Evolutionary conservation across 257 asterid genomes (phyloP).

Genomic region (Euphrasia confusa): DNA sequence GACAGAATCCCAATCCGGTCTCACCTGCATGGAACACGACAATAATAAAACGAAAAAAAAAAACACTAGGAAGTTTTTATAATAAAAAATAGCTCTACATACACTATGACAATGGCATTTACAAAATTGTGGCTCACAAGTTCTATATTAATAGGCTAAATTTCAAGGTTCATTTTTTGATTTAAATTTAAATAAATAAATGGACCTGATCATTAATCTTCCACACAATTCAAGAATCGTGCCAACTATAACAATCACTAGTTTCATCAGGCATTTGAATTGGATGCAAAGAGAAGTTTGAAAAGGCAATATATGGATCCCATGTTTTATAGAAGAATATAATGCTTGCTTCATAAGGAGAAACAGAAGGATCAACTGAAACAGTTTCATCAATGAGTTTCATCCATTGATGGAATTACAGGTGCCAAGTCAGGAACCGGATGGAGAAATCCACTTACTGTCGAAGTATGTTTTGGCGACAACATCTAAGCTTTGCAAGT

Average conservation of each 20-base stretch:
- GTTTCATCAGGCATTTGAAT: constrained; percentile 45
- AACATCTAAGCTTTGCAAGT: no score
- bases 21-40: constrained; percentile 46
- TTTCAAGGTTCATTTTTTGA: no score
- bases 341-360: constrained; percentile 79
- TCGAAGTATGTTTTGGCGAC: no score
- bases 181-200: no score
- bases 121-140: no score
- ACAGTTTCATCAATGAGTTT: constrained; percentile 35
- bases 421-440: constrained; percentile 94
- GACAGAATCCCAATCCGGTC: constrained; percentile 73
- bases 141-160: no score
- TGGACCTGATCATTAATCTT: no score
- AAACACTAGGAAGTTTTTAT: no score
- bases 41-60: neutral
- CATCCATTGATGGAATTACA: constrained; percentile 72
- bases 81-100: no score
- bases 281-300: constrained; percentile 89
- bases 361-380: constrained; percentile 74
- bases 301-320: constrained; percentile 95
- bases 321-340: constrained; percentile 93
- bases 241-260: constrained; percentile 49
- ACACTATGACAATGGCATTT: no score
- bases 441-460: constrained; percentile 88
- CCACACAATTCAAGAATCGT: no score